Conservation (phyloP, 2,329 filamentous ascomycete genomes). For the Pseudocercospora fuligena region DNA sequence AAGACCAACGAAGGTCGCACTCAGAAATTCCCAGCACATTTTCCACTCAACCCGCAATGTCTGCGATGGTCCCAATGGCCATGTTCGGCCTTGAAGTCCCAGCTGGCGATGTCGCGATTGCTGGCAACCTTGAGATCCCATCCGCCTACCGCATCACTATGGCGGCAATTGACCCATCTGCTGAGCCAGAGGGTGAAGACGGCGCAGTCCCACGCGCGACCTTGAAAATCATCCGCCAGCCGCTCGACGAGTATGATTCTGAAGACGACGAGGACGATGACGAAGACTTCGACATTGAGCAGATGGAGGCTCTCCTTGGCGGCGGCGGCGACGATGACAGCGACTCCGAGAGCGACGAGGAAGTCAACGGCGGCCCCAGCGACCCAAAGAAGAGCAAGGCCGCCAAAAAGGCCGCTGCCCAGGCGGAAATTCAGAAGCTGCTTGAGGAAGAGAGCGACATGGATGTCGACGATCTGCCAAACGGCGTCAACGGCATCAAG, state of each 20-base stretch:
- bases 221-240: constrained; percentile 84
- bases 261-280: constrained; percentile 69
- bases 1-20: constrained; percentile 28
- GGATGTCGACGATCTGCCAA: constrained; percentile 67
- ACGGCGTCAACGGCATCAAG: constrained; percentile 67
- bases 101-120: constrained; percentile 79
- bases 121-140: constrained; percentile 77
- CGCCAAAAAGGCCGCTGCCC: constrained; percentile 76
- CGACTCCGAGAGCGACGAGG: constrained; percentile 61
- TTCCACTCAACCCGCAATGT: constrained; percentile 28
- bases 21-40: neutral
- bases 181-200: constrained; percentile 56
- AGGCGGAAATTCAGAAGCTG: constrained; percentile 76
- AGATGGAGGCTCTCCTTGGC: constrained; percentile 58
- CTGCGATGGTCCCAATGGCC: constrained; percentile 61
- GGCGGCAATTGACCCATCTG: constrained; percentile 93
- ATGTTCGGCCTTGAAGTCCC: constrained; percentile 93
- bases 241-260: constrained; percentile 64
- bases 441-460: constrained; percentile 71
- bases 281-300: constrained; percentile 56
- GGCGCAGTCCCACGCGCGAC: constrained; percentile 73
- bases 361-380: constrained; percentile 85
- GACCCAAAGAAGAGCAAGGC: constrained; percentile 90
- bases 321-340: constrained; percentile 56
- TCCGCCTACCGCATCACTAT: constrained; percentile 96